phyloP scores from a whole-genome alignment of 148 eudicot species.

The Rhododendron vialii region DNA sequence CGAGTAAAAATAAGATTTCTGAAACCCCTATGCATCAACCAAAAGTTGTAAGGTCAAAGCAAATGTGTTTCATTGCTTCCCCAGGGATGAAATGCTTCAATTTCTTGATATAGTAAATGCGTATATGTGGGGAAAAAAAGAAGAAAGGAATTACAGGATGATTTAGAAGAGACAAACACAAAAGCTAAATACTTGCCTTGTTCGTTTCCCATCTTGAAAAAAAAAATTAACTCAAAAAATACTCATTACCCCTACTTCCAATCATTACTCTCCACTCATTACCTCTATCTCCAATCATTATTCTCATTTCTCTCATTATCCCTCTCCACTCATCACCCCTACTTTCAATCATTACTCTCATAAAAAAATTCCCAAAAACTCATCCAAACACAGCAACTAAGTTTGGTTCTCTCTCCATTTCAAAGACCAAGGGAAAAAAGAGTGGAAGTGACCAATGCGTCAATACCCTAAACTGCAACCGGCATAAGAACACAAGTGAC shows the following conservation, averaged over 20 bases:
- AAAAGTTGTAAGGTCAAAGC: conserved; percentile 1
- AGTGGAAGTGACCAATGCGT: neutral
- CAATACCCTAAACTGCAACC: neutral
- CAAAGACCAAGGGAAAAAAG: neutral
- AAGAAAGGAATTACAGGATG: neutral
- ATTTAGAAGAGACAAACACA: neutral
- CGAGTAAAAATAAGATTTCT: neutral
- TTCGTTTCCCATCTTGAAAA: no score
- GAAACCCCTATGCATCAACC: neutral
- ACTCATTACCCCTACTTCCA: no score
- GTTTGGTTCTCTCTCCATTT: neutral
- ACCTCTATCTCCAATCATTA: no score
- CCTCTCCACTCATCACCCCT: no score
- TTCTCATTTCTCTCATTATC: no score
- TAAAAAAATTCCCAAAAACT: no score
- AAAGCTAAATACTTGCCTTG: neutral
- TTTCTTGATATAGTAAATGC: neutral
- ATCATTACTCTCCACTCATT: no score
- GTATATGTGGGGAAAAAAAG: no score
- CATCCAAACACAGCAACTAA: neutral
- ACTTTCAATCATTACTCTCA: no score
- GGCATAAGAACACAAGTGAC: neutral
- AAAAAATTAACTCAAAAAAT: no score
- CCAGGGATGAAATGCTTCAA: neutral
- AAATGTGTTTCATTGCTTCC: neutral